Conservation (phyloP, 441 rosid genomes). For the Gossypium schwendimanii region DNA sequence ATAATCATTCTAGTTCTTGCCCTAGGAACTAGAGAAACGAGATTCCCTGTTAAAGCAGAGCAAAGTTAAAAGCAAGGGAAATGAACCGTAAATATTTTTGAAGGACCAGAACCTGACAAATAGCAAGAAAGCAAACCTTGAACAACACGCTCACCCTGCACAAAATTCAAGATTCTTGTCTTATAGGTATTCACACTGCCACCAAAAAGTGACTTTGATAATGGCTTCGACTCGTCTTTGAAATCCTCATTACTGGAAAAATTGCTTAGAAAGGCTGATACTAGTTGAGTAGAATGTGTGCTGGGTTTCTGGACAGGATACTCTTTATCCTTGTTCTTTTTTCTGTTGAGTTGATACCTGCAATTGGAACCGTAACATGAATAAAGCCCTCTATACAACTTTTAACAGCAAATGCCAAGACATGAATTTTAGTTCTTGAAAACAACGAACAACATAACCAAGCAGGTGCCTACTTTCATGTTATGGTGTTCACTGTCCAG, state of each 20-base stretch:
- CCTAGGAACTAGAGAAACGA: slow-evolving; percentile 34
- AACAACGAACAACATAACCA: not conserved
- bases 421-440: not conserved
- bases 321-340: slow-evolving; percentile 61
- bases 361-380: slow-evolving; percentile 19
- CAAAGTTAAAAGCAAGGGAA: slow-evolving; percentile 11
- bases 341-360: slow-evolving; percentile 72
- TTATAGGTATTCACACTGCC: slow-evolving; percentile 78
- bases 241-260: slow-evolving; percentile 52
- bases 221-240: slow-evolving; percentile 45
- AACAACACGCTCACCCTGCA: slow-evolving; percentile 41
- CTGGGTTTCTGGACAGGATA: slow-evolving; percentile 33
- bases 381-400: not conserved
- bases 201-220: slow-evolving; percentile 78
- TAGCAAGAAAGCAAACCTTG: slow-evolving; percentile 44
- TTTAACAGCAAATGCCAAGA: not conserved
- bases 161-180: slow-evolving; percentile 56
- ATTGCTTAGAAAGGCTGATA: slow-evolving; percentile 34
- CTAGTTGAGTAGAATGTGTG: slow-evolving; percentile 32
- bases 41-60: slow-evolving; percentile 38
- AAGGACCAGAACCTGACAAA: slow-evolving; percentile 16
- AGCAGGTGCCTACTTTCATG: not conserved
- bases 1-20: slow-evolving; percentile 49
- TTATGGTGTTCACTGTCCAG: not conserved
- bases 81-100: slow-evolving; percentile 8